These are phyloP conservation scores for Nakaseomyces uthaithaninus DNA, from an alignment of 1,139 yeast species.

Conservation along the genomic window DNA sequence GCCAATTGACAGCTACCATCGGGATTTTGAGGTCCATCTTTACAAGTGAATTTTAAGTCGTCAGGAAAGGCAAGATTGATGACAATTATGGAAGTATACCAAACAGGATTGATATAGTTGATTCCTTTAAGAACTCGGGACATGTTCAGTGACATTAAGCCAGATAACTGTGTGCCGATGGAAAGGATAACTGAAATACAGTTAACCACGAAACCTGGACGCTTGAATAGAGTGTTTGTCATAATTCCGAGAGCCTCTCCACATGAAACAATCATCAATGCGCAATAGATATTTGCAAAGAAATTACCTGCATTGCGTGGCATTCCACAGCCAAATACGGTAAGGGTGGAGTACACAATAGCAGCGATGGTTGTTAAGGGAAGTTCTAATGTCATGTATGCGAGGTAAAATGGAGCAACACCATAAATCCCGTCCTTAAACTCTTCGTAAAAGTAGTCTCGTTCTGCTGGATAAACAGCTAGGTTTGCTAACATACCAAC, in stretches of 20 bases:
- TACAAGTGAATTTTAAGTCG: conserved; percentile 37
- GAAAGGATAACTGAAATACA: conserved; percentile 55
- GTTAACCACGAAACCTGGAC: conserved; percentile 74
- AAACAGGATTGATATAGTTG: conserved; percentile 67
- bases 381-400: conserved; percentile 61
- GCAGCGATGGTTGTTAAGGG: conserved; percentile 64
- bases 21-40: conserved; percentile 32
- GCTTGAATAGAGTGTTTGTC: conserved; percentile 64
- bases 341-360: conserved; percentile 49
- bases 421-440: conserved; percentile 68
- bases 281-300: conserved; percentile 52
- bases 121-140: conserved; percentile 59
- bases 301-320: conserved; percentile 63
- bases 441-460: conserved; percentile 72
- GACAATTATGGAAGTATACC: conserved; percentile 54
- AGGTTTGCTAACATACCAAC: conserved; percentile 74
- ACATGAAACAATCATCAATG: conserved; percentile 52
- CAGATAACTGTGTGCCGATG: conserved; percentile 75
- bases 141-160: conserved; percentile 73
- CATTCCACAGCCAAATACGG: conserved; percentile 64
- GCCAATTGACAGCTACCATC: conserved; percentile 37
- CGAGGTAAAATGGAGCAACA: conserved; percentile 52
- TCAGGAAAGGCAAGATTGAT: conserved; percentile 42
- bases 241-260: conserved; percentile 81
- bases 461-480: conserved; percentile 64